phyloP scores from a whole-genome alignment of 208 protist genomes.

The Naegleria gruberi region DNA sequence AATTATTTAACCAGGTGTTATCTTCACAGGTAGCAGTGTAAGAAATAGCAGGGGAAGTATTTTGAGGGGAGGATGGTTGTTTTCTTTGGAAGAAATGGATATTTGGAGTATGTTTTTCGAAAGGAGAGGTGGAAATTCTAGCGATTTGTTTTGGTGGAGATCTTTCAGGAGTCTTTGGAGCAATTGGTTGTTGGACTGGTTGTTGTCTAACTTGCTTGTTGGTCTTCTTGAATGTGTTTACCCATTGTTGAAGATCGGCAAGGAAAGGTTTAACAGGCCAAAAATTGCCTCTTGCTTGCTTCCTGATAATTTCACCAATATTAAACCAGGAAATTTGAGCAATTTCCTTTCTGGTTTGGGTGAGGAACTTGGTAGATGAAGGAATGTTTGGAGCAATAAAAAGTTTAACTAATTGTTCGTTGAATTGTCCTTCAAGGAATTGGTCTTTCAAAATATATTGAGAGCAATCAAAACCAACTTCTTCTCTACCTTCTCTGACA shows the following conservation, averaged over 20 bases:
- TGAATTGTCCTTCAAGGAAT: not conserved
- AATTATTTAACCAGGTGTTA: not conserved
- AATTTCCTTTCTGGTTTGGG: slow-evolving; percentile 24
- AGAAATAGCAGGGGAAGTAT: not conserved
- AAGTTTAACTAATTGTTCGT: slow-evolving; percentile 2
- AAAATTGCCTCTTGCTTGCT: not conserved
- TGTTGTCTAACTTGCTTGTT: not conserved
- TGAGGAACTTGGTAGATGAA: not conserved
- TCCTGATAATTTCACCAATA: not conserved
- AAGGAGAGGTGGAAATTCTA: not conserved
- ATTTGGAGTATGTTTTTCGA: slow-evolving; percentile 2
- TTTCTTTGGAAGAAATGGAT: not conserved
- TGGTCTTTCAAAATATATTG: not conserved
- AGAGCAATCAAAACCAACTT: slow-evolving; percentile 29
- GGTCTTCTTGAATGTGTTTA: not conserved
- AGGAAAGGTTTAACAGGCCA: not conserved
- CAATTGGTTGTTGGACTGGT: not conserved
- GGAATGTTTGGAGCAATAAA: not conserved
- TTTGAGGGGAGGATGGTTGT: not conserved
- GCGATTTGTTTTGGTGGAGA: not conserved
- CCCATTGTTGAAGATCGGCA: not conserved
- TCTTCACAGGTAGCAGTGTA: not conserved
- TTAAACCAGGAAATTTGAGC: not conserved
- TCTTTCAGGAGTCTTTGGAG: not conserved
- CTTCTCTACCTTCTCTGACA: slow-evolving; percentile 26